Evolutionary conservation across 768 basidiomycete species (phyloP), one percentile per base, ranked within the genome.

Genomic region (Trametes elegans): DNA sequence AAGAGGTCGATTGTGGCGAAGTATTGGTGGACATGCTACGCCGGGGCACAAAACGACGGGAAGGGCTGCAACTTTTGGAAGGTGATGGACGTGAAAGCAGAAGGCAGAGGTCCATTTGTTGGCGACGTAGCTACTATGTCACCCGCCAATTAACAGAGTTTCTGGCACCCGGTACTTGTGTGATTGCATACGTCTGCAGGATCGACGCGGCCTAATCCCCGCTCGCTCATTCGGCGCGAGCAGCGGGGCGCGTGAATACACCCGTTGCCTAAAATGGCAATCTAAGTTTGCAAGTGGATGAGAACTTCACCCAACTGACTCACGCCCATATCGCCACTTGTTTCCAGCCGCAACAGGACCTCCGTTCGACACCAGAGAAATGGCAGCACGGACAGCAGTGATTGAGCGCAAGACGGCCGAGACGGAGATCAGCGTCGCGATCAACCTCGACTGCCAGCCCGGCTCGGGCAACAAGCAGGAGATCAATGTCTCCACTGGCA

Each of bases 401-500:
- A 71, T 96, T 55, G 82, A 85, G 26, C 81, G 95, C 49, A 90
- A 90, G 68, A 98, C 95, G 7, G 88, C 82, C 63, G 97, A 99
- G 75, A 98, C 97, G 0, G 74, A 87, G 57, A 93, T 98, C 58
- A 78, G 87, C n/a, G 87, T 95, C 60, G 77, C 70, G 31, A 75
- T 99, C 62, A 78, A 85, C 67, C 82, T 99, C 48, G 97, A 98
- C 75, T 84, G 85, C 66, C 72, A 77, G 7, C 82, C 91, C 3
- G 84, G 84, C 44, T 73, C 81, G 6, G 74, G 74, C 24, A 79
- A 74, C 41, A 70, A 72, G 29, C 96, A 98, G 71, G 74, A 71
- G 31, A 98, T 99, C 64, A 76, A 89, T 27, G 77, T 99, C 53
- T 85, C 84, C 19, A 98, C 96, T 1, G 97, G 97, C 24, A 95